A percentile compares a stretch with the other conserved stretches of the same genome.
These are phyloP conservation scores for Austroboletus rostrupii DNA, from an alignment of 1,284 basidiomycete genomes.

Conservation along the genomic window DNA sequence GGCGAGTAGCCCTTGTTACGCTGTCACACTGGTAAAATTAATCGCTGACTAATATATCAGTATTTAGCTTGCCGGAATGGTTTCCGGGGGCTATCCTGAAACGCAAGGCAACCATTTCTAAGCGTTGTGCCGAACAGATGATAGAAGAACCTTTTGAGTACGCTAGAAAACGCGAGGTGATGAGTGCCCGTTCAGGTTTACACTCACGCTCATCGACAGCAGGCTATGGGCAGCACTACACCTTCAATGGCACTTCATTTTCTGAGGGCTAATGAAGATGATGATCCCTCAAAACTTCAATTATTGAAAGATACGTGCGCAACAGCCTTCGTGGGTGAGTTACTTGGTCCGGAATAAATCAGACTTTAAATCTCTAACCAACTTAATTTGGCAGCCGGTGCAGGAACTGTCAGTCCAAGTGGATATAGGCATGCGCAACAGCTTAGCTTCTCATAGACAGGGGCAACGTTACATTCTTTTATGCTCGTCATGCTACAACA, in stretches of 20 bases:
- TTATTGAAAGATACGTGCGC: constrained; percentile 17
- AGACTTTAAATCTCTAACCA: background rate
- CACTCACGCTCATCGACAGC: background rate
- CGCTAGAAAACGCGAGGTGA: constrained; percentile 16
- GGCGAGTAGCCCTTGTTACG: background rate
- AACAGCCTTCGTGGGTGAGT: constrained; percentile 25
- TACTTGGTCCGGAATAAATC: background rate
- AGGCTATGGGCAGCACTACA: constrained; percentile 11
- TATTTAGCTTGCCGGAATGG: constrained; percentile 25
- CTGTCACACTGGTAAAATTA: no score
- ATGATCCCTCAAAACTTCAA: constrained; percentile 6
- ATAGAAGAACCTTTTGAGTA: constrained; percentile 20
- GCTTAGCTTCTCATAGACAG: constrained; percentile 31
- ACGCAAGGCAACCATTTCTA: constrained; percentile 16
- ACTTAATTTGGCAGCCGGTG: constrained; percentile 15
- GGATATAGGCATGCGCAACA: background rate
- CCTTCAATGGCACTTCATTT: constrained; percentile 19
- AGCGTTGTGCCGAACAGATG: constrained; percentile 14
- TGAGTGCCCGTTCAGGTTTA: background rate
- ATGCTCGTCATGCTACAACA: constrained; percentile 47
- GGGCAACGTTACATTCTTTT: constrained; percentile 42
- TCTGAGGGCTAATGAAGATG: constrained; percentile 1
- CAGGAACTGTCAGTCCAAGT: constrained; percentile 17
- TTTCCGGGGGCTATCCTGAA: constrained; percentile 18
- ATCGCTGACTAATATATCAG: constrained; percentile 5